These are phyloP conservation scores for Epichloe brachyelytri DNA, from an alignment of 2,329 filamentous ascomycete species.

Conservation along the genomic window DNA sequence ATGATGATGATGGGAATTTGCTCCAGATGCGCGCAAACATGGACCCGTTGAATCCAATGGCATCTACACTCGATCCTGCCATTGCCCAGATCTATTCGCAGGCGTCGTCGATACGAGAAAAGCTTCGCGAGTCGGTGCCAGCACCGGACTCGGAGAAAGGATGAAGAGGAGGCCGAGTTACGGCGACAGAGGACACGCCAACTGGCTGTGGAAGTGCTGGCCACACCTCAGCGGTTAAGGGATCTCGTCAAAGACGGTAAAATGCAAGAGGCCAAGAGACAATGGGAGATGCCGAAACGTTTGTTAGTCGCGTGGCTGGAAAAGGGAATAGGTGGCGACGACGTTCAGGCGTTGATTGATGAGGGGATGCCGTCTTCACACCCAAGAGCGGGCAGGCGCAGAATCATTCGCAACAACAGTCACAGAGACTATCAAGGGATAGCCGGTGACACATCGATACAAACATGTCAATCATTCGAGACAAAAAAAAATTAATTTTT, in stretches of 20 bases:
- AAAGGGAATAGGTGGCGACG: constrained; percentile 38
- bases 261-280: constrained; percentile 43
- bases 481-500: too few species aligned
- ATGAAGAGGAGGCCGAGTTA: constrained; percentile 21
- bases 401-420: not conserved
- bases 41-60: constrained; percentile 65
- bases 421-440: constrained; percentile 9
- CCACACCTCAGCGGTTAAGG: constrained; percentile 45
- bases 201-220: constrained; percentile 50
- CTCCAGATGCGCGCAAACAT: constrained; percentile 64
- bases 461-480: too few species aligned
- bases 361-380: constrained; percentile 38
- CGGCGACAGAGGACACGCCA: constrained; percentile 32
- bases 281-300: constrained; percentile 41
- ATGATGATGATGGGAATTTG: too few species aligned
- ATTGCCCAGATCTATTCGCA: constrained; percentile 61
- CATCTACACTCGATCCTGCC: constrained; percentile 58
- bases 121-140: constrained; percentile 34
- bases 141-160: constrained; percentile 28
- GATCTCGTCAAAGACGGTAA: constrained; percentile 45
- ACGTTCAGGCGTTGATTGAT: constrained; percentile 39
- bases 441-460: not conserved
- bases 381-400: constrained; percentile 7
- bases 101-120: constrained; percentile 40
- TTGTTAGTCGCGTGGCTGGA: constrained; percentile 42